phyloP scores from a whole-genome alignment of 352 stramenopile genomes.

The Pythium phragmitis region DNA sequence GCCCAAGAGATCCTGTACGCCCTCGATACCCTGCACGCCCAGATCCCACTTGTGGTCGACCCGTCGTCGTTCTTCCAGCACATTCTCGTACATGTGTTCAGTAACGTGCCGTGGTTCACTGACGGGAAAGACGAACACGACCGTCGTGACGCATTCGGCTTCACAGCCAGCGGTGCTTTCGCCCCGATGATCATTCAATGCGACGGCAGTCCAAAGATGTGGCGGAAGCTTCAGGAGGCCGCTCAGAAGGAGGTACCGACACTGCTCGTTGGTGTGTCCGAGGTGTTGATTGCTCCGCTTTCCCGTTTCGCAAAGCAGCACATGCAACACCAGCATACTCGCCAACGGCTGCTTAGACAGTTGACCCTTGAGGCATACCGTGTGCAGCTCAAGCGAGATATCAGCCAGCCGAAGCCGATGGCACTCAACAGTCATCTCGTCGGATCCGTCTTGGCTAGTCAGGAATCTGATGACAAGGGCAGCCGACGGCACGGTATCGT shows the following conservation, averaged over 20 bases:
- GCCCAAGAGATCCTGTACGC: conserved; percentile 22
- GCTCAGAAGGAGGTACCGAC: conserved; percentile 15
- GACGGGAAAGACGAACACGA: conserved; percentile 24
- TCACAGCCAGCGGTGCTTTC: conserved; percentile 8
- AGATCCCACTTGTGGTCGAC: conserved; percentile 48
- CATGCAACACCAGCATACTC: background rate
- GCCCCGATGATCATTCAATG: conserved; percentile 24
- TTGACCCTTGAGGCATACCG: conserved; percentile 20
- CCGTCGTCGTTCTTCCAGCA: conserved; percentile 38
- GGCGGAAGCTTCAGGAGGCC: conserved; percentile 19
- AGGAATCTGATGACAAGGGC: background rate
- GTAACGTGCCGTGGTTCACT: conserved; percentile 33
- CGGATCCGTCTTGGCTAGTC: background rate
- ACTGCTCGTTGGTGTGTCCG: conserved; percentile 18
- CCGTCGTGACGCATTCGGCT: conserved; percentile 14
- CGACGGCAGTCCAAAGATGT: conserved; percentile 28
- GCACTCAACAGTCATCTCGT: background rate
- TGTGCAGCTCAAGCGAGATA: conserved; percentile 19
- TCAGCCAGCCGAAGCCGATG: conserved; percentile 7
- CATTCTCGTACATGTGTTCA: conserved; percentile 53
- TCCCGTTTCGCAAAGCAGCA: conserved; percentile 6
- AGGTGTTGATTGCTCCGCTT: conserved; percentile 8
- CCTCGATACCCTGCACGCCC: conserved; percentile 36
- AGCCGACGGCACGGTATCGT: conserved; percentile 1
- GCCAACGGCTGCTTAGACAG: conserved; percentile 1